Evolutionary conservation across 768 basidiomycete species (phyloP).

Genomic region (Leucogyrophana mollusca): DNA sequence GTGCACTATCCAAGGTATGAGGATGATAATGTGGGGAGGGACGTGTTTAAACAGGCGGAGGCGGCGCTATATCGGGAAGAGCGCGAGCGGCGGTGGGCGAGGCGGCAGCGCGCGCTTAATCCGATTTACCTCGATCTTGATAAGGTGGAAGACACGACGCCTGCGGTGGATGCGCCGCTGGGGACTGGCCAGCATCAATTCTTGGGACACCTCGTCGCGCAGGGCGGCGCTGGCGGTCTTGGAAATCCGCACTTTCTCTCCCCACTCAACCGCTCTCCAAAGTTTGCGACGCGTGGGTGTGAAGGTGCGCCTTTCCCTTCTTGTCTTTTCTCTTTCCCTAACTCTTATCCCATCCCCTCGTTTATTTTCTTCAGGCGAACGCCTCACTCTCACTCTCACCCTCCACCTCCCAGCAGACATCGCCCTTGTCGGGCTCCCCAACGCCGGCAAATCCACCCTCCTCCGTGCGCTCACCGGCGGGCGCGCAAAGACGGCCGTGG

Average conservation of each 20-base stretch:
- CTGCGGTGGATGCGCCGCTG: slow-evolving; percentile 57
- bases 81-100: slow-evolving; percentile 50
- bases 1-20: slow-evolving; percentile 73
- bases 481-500: slow-evolving; percentile 80
- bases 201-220: slow-evolving; percentile 64
- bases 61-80: slow-evolving; percentile 57
- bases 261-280: slow-evolving; percentile 71
- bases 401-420: slow-evolving; percentile 93
- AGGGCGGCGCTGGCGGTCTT: slow-evolving; percentile 78
- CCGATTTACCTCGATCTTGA: slow-evolving; percentile 66
- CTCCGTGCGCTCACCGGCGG: slow-evolving; percentile 87
- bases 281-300: slow-evolving; percentile 79
- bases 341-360: too few species aligned
- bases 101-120: slow-evolving; percentile 38
- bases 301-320: too few species aligned
- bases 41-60: slow-evolving; percentile 74
- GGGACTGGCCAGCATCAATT: slow-evolving; percentile 53
- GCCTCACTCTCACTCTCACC: slow-evolving; percentile 81
- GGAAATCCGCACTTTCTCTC: slow-evolving; percentile 89
- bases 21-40: slow-evolving; percentile 61
- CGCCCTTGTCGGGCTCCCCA: slow-evolving; percentile 96
- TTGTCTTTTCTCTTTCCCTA: too few species aligned
- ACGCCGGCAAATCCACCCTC: slow-evolving; percentile 91
- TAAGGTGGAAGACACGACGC: slow-evolving; percentile 39
- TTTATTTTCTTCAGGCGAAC: too few species aligned